Evolutionary conservation across 352 stramenopile genomes (phyloP).

Genomic region (Peronospora destructor): DNA sequence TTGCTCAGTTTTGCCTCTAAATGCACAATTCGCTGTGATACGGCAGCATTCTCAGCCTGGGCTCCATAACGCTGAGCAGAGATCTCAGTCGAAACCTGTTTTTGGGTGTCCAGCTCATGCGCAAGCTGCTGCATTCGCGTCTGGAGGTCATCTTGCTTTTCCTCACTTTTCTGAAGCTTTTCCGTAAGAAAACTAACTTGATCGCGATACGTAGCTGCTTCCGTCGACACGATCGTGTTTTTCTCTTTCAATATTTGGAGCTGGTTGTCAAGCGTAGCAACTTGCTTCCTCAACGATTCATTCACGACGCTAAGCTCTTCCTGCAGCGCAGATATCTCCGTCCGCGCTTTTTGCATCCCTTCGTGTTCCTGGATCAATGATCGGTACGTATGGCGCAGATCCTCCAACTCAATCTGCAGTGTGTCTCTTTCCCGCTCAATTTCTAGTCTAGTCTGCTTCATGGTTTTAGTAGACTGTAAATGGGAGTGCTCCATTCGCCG

Average conservation of each 20-base stretch:
- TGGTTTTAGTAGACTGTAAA: constrained; percentile 40
- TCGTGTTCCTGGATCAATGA: constrained; percentile 69
- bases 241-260: constrained; percentile 43
- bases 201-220: constrained; percentile 60
- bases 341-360: constrained; percentile 48
- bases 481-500: constrained; percentile 48
- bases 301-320: constrained; percentile 62
- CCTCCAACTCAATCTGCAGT: constrained; percentile 68
- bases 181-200: constrained; percentile 77
- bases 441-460: constrained; percentile 55
- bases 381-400: constrained; percentile 66
- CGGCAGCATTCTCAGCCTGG: constrained; percentile 63
- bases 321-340: constrained; percentile 44
- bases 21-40: constrained; percentile 70
- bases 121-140: constrained; percentile 41
- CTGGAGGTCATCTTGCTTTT: constrained; percentile 47
- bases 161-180: constrained; percentile 52
- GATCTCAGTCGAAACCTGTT: constrained; percentile 67
- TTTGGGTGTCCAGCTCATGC: constrained; percentile 53
- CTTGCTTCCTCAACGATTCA: constrained; percentile 59
- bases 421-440: constrained; percentile 62
- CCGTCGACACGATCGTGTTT: constrained; percentile 44
- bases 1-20: constrained; percentile 72
- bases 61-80: constrained; percentile 70
- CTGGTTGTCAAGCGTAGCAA: constrained; percentile 51